Conservation (phyloP, 164 flowering plant genomes). For the Vitis riparia region DNA sequence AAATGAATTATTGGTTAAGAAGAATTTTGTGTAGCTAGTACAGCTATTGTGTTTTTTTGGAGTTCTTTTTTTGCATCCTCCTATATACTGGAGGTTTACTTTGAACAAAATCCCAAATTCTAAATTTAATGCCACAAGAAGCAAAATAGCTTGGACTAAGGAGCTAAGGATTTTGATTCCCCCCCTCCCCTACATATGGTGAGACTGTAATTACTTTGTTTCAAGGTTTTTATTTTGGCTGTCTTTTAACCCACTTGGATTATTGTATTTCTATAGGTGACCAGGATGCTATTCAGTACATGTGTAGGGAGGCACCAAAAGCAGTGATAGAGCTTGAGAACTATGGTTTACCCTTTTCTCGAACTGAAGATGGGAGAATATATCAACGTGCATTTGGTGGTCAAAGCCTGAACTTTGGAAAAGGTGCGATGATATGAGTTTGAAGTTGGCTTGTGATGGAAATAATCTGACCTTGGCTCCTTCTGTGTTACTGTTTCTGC, state of each 20-base stretch:
- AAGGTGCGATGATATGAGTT: constrained; percentile 51
- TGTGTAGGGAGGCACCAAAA: constrained; percentile 99
- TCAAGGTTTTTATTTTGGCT: not conserved
- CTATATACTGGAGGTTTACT: not conserved
- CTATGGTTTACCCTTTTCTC: constrained; percentile 96
- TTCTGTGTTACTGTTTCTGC: constrained; percentile 14
- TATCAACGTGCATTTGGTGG: constrained; percentile 99
- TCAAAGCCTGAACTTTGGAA: constrained; percentile 93
- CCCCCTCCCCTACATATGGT: not conserved
- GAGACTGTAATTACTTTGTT: not conserved
- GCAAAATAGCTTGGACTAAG: not conserved
- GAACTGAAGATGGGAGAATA: constrained; percentile 96
- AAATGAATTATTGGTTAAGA: not conserved
- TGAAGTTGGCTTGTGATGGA: not conserved
- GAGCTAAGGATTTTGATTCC: not conserved
- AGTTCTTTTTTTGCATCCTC: not conserved
- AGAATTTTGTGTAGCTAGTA: not conserved
- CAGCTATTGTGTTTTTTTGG: not conserved
- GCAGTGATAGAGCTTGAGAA: constrained; percentile 98
- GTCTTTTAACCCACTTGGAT: not conserved
- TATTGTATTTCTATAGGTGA: constrained; percentile 54
- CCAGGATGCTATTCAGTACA: constrained; percentile 97
- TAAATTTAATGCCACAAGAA: not conserved
- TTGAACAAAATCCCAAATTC: not conserved
- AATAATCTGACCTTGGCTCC: constrained; percentile 16